A percentile compares a stretch with the other conserved stretches of the same genome.
phyloP scores from a whole-genome alignment of 2,329 filamentous ascomycete genomes.

The Epichloe gansuensis region DNA sequence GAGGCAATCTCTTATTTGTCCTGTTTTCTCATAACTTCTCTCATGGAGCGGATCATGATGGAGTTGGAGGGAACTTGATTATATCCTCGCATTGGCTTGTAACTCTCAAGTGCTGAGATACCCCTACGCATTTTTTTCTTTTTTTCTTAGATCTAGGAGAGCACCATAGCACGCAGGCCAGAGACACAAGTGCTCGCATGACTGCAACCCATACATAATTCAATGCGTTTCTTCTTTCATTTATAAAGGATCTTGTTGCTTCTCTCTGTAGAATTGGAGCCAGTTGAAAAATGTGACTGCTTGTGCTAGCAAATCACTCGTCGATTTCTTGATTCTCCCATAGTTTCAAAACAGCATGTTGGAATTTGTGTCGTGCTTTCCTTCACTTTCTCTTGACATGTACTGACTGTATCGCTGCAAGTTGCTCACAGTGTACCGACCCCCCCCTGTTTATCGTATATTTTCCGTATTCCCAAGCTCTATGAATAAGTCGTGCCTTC shows the following conservation, averaged over 20 bases:
- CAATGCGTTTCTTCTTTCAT: neutral
- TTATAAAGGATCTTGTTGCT: neutral
- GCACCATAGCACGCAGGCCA: neutral
- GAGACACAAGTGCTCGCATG: neutral
- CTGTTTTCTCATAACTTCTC: neutral
- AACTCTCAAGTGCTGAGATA: constrained; percentile 3
- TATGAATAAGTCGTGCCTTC: constrained; percentile 54
- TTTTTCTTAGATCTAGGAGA: neutral
- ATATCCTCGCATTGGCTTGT: neutral
- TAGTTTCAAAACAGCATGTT: neutral
- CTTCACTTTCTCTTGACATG: neutral
- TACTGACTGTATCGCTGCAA: neutral
- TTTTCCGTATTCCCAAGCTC: neutral
- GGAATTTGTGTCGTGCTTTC: neutral
- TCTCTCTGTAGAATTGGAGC: neutral
- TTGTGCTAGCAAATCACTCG: neutral
- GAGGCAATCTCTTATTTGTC: neutral
- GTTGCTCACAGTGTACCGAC: neutral
- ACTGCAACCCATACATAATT: neutral
- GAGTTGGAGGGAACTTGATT: neutral
- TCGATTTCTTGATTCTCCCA: neutral
- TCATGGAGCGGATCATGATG: neutral
- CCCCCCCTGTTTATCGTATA: neutral
- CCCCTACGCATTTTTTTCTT: neutral
- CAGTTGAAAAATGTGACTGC: neutral